Percentiles rank a stretch among this genome's conserved stretches.
Conservation (phyloP, 2,329 filamentous ascomycete species). For the Fusarium odoratissimum region DNA sequence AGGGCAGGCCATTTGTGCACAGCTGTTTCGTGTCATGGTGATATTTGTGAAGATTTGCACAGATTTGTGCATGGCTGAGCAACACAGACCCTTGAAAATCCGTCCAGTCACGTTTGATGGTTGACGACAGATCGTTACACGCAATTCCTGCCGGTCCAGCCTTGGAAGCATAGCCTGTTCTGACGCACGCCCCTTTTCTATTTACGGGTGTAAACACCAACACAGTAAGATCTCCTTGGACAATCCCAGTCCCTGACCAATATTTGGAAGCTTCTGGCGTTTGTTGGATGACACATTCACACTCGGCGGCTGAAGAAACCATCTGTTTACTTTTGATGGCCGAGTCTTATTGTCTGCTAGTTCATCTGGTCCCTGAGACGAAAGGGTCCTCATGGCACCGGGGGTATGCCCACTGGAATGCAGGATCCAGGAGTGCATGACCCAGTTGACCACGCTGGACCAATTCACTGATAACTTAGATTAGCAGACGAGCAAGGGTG, state of each 20-base stretch:
- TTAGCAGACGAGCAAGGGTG: constrained; percentile 26
- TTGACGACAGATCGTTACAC: constrained; percentile 26
- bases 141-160: constrained; percentile 17
- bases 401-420: constrained; percentile 37
- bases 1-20: constrained; percentile 10
- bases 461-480: constrained; percentile 37
- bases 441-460: constrained; percentile 13
- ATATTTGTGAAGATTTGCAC: constrained; percentile 23
- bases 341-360: not conserved
- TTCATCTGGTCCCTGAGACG: constrained; percentile 30
- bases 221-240: constrained; percentile 11
- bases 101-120: constrained; percentile 24
- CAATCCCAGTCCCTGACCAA: constrained; percentile 9
- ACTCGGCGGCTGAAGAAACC: constrained; percentile 27
- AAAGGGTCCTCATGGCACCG: constrained; percentile 9
- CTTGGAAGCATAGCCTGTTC: constrained; percentile 31
- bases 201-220: constrained; percentile 25
- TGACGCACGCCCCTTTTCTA: constrained; percentile 36
- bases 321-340: constrained; percentile 15
- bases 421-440: constrained; percentile 46
- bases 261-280: constrained; percentile 28
- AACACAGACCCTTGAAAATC: constrained; percentile 20
- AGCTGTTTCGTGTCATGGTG: constrained; percentile 10
- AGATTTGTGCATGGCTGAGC: constrained; percentile 30
- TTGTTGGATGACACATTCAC: constrained; percentile 10